Conservation (phyloP, 2,329 filamentous ascomycete genomes). For the Nemania sp. region DNA sequence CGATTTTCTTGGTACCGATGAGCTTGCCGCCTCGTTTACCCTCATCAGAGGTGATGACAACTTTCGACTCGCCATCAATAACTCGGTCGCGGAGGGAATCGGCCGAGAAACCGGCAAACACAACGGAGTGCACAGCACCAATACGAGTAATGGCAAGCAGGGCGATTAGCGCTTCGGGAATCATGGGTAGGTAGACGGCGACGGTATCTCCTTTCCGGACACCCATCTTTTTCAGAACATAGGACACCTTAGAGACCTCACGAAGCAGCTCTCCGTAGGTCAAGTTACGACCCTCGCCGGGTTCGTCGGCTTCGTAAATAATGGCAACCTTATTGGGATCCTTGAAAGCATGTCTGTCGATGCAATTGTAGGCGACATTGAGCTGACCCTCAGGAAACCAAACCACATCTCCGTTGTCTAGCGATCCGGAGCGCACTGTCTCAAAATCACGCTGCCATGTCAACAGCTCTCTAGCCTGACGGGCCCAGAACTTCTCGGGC, state of each 20-base stretch:
- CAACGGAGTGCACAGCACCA: conserved; percentile 93
- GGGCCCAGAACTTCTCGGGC: conserved; percentile 88
- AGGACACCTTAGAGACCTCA: conserved; percentile 85
- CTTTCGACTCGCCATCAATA: conserved; percentile 84
- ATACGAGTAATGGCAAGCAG: conserved; percentile 91
- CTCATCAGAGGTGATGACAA: conserved; percentile 96
- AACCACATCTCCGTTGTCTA: conserved; percentile 79
- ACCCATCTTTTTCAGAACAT: conserved; percentile 90
- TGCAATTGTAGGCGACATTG: conserved; percentile 96
- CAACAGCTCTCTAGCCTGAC: conserved; percentile 82
- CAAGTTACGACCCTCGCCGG: conserved; percentile 81
- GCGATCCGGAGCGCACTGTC: conserved; percentile 78
- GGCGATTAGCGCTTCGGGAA: conserved; percentile 89
- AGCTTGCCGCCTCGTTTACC: conserved; percentile 97
- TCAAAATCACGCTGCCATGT: conserved; percentile 91
- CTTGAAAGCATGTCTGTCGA: conserved; percentile 95
- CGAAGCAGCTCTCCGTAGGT: conserved; percentile 92
- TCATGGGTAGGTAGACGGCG: conserved; percentile 97
- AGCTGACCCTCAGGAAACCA: conserved; percentile 95
- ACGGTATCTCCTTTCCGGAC: conserved; percentile 97
- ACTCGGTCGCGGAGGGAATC: conserved; percentile 96
- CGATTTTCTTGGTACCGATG: conserved; percentile 98
- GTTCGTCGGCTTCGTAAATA: conserved; percentile 98
- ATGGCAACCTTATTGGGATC: conserved; percentile 92
- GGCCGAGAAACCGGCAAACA: conserved; percentile 96